phyloP scores from a whole-genome alignment of 768 basidiomycete genomes.

The Mycena sanguinolenta region DNA sequence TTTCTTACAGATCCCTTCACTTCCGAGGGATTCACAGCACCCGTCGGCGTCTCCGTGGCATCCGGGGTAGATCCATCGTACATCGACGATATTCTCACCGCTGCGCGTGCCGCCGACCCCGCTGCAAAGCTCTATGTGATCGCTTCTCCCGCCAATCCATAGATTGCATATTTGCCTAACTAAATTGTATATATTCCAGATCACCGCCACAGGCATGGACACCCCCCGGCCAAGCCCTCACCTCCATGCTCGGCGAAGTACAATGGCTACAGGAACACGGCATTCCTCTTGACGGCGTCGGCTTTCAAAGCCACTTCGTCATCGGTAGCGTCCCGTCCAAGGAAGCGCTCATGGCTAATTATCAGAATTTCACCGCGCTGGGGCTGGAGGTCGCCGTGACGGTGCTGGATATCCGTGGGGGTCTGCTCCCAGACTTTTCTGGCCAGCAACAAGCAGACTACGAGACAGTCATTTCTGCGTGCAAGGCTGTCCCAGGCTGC shows the following conservation, averaged over 20 bases:
- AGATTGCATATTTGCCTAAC: background rate
- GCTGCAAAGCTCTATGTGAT: conserved; percentile 60
- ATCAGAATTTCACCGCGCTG: conserved; percentile 66
- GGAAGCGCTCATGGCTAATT: conserved; percentile 56
- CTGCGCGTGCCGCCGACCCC: conserved; percentile 59
- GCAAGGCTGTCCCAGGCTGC: conserved; percentile 57
- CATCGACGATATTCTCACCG: conserved; percentile 56
- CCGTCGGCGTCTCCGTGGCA: conserved; percentile 56
- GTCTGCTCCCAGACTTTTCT: conserved; percentile 60
- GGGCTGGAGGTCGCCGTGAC: conserved; percentile 79
- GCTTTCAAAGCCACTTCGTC: conserved; percentile 70
- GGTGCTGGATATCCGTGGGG: conserved; percentile 74
- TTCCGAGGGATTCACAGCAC: conserved; percentile 60
- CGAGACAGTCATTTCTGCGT: conserved; percentile 65
- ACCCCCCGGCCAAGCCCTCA: conserved; percentile 51
- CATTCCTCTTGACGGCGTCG: conserved; percentile 64
- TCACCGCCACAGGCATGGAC: conserved; percentile 35
- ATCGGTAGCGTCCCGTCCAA: conserved; percentile 65
- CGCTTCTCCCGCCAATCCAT: no score
- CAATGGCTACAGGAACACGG: conserved; percentile 49
- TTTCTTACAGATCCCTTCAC: conserved; percentile 53
- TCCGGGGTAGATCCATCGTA: conserved; percentile 46
- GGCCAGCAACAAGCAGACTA: conserved; percentile 72
- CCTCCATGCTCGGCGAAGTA: conserved; percentile 55
- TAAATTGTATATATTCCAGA: conserved; percentile 25